Evolutionary conservation across 148 eudicot genomes (phyloP).

Genomic region (Vaccinium macrocarpon): DNA sequence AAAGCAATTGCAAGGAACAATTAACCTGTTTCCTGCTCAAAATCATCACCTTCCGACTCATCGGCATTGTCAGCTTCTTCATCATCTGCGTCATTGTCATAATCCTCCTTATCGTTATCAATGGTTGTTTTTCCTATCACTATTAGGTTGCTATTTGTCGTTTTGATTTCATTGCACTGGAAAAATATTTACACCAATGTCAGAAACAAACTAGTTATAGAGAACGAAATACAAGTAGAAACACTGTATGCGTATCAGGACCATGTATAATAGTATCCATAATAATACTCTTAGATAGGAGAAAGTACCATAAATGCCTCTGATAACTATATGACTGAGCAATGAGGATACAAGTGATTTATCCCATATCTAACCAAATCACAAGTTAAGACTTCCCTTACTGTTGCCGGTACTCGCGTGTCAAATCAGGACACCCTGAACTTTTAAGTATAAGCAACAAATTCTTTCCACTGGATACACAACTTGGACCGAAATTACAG

Average conservation of each 20-base stretch:
- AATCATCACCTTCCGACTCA: conserved; percentile 94
- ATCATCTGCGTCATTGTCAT: conserved; percentile 89
- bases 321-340: neutral
- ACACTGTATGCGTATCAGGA: neutral
- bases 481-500: neutral
- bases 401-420: neutral
- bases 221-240: neutral
- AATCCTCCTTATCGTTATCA: conserved; percentile 86
- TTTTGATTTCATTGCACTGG: conserved; percentile 82
- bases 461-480: neutral
- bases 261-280: neutral
- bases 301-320: neutral
- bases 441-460: neutral
- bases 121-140: conserved; percentile 72
- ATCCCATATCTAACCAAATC: neutral
- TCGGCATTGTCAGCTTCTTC: conserved; percentile 92
- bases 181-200: conserved; percentile 2
- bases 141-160: conserved; percentile 53
- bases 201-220: neutral
- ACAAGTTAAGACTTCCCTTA: neutral
- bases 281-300: neutral
- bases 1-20: neutral
- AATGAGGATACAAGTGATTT: neutral
- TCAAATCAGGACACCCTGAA: neutral
- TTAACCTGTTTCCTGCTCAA: conserved; percentile 90